These are phyloP conservation scores for Coemansia sp. DNA, from an alignment of 192 early-diverging fungal species.

Conservation along the genomic window DNA sequence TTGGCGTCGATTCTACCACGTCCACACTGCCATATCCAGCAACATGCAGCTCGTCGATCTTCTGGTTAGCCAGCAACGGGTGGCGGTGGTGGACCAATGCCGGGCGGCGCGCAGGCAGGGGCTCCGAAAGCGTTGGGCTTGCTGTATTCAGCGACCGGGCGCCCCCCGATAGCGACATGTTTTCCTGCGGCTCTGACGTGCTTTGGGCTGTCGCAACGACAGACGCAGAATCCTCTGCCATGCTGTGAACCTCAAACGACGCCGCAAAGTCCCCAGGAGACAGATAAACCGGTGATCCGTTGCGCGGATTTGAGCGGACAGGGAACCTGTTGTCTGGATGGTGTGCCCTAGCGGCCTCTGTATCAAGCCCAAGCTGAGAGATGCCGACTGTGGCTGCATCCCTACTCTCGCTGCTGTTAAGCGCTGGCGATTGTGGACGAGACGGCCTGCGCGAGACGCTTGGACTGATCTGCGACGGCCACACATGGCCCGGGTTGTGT, in stretches of 20 bases:
- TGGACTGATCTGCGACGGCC: conserved; percentile 55
- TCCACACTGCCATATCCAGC: conserved; percentile 49
- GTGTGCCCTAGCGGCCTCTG: neutral
- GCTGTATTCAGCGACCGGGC: neutral
- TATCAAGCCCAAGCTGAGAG: neutral
- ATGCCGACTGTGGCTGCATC: neutral
- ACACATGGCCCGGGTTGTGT: conserved; percentile 40
- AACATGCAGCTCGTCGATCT: conserved; percentile 50
- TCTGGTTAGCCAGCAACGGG: conserved; percentile 40
- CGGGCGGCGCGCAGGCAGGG: neutral
- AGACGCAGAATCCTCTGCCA: conserved; percentile 8
- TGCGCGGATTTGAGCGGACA: conserved; percentile 43
- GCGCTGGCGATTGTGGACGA: conserved; percentile 23
- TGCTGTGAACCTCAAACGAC: conserved; percentile 43
- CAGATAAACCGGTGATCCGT: conserved; percentile 52
- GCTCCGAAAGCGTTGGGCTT: conserved; percentile 9
- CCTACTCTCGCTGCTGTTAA: neutral
- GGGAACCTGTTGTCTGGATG: conserved; percentile 17
- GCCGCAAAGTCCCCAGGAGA: conserved; percentile 47
- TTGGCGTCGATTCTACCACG: conserved; percentile 49
- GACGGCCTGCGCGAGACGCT: conserved; percentile 37
- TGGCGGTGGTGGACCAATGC: conserved; percentile 3
- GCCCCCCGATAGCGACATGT: neutral
- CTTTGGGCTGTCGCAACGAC: neutral
- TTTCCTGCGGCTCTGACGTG: neutral